Evolutionary conservation across 495 filamentous ascomycete genomes (phyloP), one percentile per base, ranked within the genome.

Genomic region (Hypoxylon crocopeplum): DNA sequence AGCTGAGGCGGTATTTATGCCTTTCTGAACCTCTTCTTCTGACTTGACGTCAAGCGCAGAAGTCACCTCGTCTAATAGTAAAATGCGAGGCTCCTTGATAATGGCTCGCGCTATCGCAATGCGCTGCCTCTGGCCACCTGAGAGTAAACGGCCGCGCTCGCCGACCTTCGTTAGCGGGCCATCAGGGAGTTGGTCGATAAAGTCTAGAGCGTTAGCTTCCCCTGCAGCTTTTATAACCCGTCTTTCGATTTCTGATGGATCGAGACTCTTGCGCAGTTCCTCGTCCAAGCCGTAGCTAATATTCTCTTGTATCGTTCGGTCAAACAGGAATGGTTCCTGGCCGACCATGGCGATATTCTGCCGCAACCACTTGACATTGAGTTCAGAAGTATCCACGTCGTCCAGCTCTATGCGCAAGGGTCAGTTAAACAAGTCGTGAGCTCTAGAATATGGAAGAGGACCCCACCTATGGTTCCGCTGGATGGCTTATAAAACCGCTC

Each of bases 21-120:
- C 83, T 5, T 84, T 81, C 72, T 93, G 88, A 12, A 93, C 82
- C 11, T 86, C 81, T 6, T 79, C 75, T 56, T 92, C 88, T 51
- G 86, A 86, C 32, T 81, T 80, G 12, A 83, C 80, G 65, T 96
- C 91, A 13, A 96, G 78, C 37, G 90, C 88, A 64, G 84, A 86
- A 0, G 91, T 96, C 0, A 88, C 88, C 62, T 95, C 91, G 66
- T 95, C 91, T 33, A 96, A 75, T 22, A 96, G 85, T 16, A 96
- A 72, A 33, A 96, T 86, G 40, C 85, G 85, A 1, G 91, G 87
- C 62, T 95, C 83, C 41, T 86, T 83, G 20, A 96, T 71, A 53
- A 85, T 85, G 24, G 86, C 86, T 40, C 88, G 74, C 12, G 88
- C 88, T 59, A 92, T 87, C 21, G 87, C 86, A 16, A 90, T 79